phyloP scores from a whole-genome alignment of 257 asterid species.

The Solanum corneliomulleri region DNA sequence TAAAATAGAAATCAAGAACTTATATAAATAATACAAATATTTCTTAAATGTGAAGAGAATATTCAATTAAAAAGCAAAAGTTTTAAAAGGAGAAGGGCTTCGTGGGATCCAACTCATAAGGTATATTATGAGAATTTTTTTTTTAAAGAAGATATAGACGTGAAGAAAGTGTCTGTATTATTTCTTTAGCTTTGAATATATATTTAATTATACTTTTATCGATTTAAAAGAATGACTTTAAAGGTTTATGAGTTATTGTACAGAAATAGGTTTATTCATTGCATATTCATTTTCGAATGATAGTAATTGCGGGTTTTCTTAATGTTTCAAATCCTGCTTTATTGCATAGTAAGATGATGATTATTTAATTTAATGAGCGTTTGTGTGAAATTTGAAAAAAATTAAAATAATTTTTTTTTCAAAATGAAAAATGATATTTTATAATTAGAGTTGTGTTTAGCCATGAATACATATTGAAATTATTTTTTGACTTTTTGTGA shows the following conservation, averaged over 20 bases:
- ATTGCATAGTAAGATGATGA: neutral
- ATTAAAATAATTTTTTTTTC: too few relatives aligned
- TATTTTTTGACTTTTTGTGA: too few relatives aligned
- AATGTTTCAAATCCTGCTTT: neutral
- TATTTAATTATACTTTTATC: neutral
- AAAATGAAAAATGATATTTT: too few relatives aligned
- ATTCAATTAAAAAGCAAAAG: neutral
- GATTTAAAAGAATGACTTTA: neutral
- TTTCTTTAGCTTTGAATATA: neutral
- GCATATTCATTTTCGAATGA: too few relatives aligned
- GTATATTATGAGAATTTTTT: neutral
- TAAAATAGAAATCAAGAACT: neutral
- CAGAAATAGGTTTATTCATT: too few relatives aligned
- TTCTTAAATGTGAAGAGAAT: neutral
- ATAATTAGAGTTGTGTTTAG: too few relatives aligned
- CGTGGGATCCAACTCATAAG: neutral
- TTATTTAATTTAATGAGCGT: neutral
- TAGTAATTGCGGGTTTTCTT: too few relatives aligned
- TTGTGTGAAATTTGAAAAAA: too few relatives aligned
- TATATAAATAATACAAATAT: too few relatives aligned
- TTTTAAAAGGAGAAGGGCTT: neutral
- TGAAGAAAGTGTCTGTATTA: neutral
- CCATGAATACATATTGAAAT: too few relatives aligned
- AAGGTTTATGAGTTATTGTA: neutral
- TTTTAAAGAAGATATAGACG: neutral